These are phyloP conservation scores for Ceratocystiopsis minuta DNA, from an alignment of 2,329 filamentous ascomycete species.

Conservation along the genomic window DNA sequence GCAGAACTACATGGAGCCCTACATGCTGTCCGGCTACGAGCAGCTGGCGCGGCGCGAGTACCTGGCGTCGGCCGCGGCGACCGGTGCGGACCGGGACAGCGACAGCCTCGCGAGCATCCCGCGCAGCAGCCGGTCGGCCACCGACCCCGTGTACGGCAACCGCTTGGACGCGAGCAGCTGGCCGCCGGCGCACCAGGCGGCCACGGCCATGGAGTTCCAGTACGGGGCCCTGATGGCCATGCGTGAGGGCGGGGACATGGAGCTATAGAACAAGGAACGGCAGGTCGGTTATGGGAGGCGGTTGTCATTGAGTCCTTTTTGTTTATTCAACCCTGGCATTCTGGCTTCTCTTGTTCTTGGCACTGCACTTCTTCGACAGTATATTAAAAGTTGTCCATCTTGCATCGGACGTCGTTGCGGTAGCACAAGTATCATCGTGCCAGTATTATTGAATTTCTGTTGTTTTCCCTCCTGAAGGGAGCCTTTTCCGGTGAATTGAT, in stretches of 20 bases:
- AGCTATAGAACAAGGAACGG: conserved; percentile 2
- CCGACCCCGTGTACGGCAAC: conserved; percentile 50
- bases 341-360: background rate
- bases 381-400: too few species aligned
- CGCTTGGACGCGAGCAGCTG: conserved; percentile 8
- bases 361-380: too few species aligned
- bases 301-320: background rate
- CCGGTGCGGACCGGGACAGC: conserved; percentile 16
- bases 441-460: background rate
- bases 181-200: conserved; percentile 19
- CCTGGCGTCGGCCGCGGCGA: conserved; percentile 19
- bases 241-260: conserved; percentile 8
- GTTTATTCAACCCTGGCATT: background rate
- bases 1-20: conserved; percentile 48
- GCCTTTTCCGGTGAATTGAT: too few species aligned
- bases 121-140: conserved; percentile 25
- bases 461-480: too few species aligned
- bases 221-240: conserved; percentile 36
- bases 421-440: too few species aligned
- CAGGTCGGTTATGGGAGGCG: background rate
- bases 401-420: too few species aligned
- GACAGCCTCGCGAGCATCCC: background rate
- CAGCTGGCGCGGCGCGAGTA: conserved; percentile 46
- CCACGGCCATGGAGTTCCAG: conserved; percentile 55
- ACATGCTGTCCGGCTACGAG: conserved; percentile 71